These are phyloP conservation scores for Populus ilicifolia DNA, from an alignment of 345 rosid genomes.

Conservation along the genomic window DNA sequence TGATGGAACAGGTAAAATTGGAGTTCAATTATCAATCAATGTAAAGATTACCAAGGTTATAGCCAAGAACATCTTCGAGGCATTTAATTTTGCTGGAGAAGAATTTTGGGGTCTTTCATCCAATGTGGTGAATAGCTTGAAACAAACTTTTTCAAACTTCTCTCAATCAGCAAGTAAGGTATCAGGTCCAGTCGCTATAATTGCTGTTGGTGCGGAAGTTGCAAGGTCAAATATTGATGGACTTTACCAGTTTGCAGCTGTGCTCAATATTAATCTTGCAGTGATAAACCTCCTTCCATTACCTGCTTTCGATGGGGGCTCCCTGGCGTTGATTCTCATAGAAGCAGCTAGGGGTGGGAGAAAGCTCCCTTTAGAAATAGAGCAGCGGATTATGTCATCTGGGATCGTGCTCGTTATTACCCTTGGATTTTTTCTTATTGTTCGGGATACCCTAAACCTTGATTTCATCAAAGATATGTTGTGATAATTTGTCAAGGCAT, in stretches of 20 bases:
- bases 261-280: slow-evolving; percentile 81
- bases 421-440: slow-evolving; percentile 75
- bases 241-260: slow-evolving; percentile 85
- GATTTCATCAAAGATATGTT: slow-evolving; percentile 74
- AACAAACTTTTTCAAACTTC: slow-evolving; percentile 77
- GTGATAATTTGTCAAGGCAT: slow-evolving; percentile 29
- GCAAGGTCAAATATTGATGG: slow-evolving; percentile 86
- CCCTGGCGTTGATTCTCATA: slow-evolving; percentile 75
- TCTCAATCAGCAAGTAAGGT: slow-evolving; percentile 86
- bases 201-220: slow-evolving; percentile 98
- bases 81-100: slow-evolving; percentile 55
- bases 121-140: slow-evolving; percentile 77
- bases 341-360: slow-evolving; percentile 89
- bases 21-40: slow-evolving; percentile 84
- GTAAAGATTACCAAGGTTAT: slow-evolving; percentile 57
- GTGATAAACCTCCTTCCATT: slow-evolving; percentile 84
- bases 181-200: slow-evolving; percentile 89
- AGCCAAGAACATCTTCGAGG: slow-evolving; percentile 54
- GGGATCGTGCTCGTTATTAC: slow-evolving; percentile 77
- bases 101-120: slow-evolving; percentile 70
- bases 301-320: slow-evolving; percentile 93
- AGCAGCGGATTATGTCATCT: slow-evolving; percentile 87
- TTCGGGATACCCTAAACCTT: slow-evolving; percentile 87
- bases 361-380: slow-evolving; percentile 82
- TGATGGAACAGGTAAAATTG: slow-evolving; percentile 86